Evolutionary conservation across 2,329 filamentous ascomycete species (phyloP).

Genomic region (Hymenoscyphus occultus): DNA sequence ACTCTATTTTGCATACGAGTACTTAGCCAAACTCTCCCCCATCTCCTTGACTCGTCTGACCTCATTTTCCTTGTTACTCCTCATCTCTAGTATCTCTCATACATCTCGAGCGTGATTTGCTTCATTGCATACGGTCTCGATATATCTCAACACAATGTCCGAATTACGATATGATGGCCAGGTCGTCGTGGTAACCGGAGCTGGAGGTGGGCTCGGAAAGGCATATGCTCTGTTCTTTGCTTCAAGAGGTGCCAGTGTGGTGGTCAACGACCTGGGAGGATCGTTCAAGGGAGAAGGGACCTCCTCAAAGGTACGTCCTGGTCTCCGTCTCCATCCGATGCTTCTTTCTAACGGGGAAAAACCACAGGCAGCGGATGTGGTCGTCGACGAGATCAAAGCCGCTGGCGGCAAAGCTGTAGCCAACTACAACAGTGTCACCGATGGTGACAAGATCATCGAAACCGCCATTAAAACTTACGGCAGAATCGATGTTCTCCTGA

Average conservation of each 20-base stretch:
- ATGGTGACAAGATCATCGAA: conserved; percentile 91
- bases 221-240: conserved; percentile 86
- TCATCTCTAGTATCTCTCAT: conserved; percentile 3
- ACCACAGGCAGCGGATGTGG: conserved; percentile 65
- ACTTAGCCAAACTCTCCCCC: conserved; percentile 9
- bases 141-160: conserved; percentile 46
- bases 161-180: conserved; percentile 79
- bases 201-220: conserved; percentile 77
- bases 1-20: neutral
- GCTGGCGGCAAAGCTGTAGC: conserved; percentile 93
- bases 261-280: conserved; percentile 93
- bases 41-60: neutral
- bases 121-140: neutral
- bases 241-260: conserved; percentile 86
- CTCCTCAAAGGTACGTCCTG: conserved; percentile 68
- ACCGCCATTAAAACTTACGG: conserved; percentile 78
- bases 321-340: no score
- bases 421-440: conserved; percentile 94
- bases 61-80: conserved; percentile 7
- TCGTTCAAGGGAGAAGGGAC: conserved; percentile 91
- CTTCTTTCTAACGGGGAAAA: neutral
- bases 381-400: conserved; percentile 79
- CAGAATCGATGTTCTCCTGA: conserved; percentile 91
- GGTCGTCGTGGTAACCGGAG: conserved; percentile 84
- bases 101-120: conserved; percentile 1